Conservation (phyloP, 176 grass and related monocot genomes). For the Triticum aestivum region DNA sequence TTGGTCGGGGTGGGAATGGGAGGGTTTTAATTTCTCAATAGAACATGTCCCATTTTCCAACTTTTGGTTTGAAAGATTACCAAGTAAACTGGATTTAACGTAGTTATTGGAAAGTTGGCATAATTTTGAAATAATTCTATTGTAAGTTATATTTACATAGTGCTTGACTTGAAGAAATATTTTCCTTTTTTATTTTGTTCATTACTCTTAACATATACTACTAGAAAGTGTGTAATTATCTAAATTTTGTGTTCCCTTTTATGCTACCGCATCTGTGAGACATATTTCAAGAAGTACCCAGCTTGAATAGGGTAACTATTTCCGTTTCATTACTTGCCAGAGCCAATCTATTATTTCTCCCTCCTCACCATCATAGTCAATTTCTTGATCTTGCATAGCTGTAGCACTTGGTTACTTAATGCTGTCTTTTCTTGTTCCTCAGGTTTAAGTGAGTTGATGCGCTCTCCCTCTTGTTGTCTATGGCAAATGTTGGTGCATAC, state of each 20-base stretch:
- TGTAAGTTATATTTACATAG: neutral
- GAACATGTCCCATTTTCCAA: neutral
- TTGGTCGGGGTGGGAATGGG: too few species aligned
- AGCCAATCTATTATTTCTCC: too few species aligned
- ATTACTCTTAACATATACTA: neutral
- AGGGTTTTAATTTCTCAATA: neutral
- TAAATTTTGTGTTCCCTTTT: constrained; percentile 9
- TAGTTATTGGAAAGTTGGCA: neutral
- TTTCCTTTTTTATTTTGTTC: neutral
- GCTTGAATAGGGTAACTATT: constrained; percentile 75
- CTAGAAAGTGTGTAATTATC: neutral
- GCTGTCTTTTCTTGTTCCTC: too few species aligned
- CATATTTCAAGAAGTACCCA: constrained; percentile 96
- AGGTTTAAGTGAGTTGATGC: too few species aligned
- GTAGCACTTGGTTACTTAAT: too few species aligned
- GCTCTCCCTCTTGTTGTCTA: too few species aligned
- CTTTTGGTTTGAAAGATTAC: neutral
- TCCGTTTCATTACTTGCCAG: neutral
- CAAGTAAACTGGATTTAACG: neutral
- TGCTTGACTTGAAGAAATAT: neutral
- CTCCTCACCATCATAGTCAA: too few species aligned
- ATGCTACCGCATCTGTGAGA: constrained; percentile 86
- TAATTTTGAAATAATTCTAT: neutral
- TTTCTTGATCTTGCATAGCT: too few species aligned
- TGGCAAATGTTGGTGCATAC: too few species aligned